These are phyloP conservation scores for Agrocybe pediades DNA, from an alignment of 768 basidiomycete genomes.

Conservation along the genomic window DNA sequence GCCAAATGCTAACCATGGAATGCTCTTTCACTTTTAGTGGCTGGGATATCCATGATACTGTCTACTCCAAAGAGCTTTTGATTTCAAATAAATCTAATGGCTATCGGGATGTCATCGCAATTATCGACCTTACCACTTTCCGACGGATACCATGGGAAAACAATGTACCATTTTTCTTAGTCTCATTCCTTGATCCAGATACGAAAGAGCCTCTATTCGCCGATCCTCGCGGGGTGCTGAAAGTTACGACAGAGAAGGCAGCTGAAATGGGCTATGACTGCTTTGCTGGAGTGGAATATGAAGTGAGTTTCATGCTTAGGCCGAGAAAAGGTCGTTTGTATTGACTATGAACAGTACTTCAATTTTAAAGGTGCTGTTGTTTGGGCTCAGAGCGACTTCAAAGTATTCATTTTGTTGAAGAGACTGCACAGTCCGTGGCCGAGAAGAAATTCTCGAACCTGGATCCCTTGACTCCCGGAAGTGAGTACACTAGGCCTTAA, in stretches of 20 bases:
- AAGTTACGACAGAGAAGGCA: constrained; percentile 54
- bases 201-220: constrained; percentile 75
- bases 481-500: constrained; percentile 46
- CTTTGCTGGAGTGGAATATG: constrained; percentile 90
- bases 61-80: constrained; percentile 83
- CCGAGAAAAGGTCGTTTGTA: constrained; percentile 1
- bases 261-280: constrained; percentile 56
- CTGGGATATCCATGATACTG: constrained; percentile 90
- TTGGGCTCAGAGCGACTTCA: neutral
- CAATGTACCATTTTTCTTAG: constrained; percentile 90
- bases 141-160: constrained; percentile 92
- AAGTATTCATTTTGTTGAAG: constrained; percentile 36
- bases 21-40: constrained; percentile 62
- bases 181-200: constrained; percentile 88
- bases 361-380: constrained; percentile 75
- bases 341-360: constrained; percentile 59
- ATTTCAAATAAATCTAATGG: constrained; percentile 94
- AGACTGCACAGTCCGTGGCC: constrained; percentile 75
- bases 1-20: neutral
- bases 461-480: constrained; percentile 87
- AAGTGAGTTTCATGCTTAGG: constrained; percentile 49
- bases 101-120: constrained; percentile 85
- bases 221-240: constrained; percentile 86
- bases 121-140: constrained; percentile 84
- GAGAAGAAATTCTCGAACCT: constrained; percentile 80